Percentiles rank a stretch among this genome's conserved stretches.
Conservation (phyloP, 441 rosid species). For the Pelargonium australe region DNA sequence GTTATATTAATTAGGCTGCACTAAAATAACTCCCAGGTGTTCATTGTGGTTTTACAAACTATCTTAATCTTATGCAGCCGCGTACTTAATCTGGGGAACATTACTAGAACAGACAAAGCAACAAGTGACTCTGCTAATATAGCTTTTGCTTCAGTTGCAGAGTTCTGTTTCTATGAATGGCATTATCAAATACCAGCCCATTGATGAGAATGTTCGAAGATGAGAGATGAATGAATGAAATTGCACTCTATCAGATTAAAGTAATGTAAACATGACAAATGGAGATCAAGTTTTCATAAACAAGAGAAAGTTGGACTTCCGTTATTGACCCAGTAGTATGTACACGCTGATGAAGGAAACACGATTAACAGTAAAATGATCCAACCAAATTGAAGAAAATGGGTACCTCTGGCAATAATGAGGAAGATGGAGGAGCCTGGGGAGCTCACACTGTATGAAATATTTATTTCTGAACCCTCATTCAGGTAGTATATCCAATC, state of each 20-base stretch:
- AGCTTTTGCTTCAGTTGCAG: background rate
- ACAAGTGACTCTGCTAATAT: background rate
- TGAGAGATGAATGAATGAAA: background rate
- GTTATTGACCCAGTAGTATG: too few species aligned
- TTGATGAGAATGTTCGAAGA: background rate
- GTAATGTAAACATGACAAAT: background rate
- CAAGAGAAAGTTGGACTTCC: too few species aligned
- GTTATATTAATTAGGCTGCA: too few species aligned
- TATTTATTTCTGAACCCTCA: constrained; percentile 52
- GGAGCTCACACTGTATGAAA: constrained; percentile 51
- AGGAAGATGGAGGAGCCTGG: constrained; percentile 43
- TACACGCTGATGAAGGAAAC: background rate
- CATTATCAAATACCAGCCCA: background rate
- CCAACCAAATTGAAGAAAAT: background rate
- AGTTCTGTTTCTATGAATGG: background rate
- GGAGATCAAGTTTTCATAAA: too few species aligned
- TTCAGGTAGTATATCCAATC: constrained; percentile 59
- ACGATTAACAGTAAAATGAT: background rate
- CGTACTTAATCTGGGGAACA: background rate
- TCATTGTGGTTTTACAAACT: background rate
- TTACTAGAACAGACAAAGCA: background rate
- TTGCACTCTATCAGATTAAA: background rate
- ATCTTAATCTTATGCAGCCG: background rate
- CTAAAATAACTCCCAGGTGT: too few species aligned
- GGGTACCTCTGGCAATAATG: constrained; percentile 60